A percentile compares a stretch with the other conserved stretches of the same genome.
Evolutionary conservation across 257 asterid species (phyloP).

Genomic region (Lithospermum erythrorhizon): DNA sequence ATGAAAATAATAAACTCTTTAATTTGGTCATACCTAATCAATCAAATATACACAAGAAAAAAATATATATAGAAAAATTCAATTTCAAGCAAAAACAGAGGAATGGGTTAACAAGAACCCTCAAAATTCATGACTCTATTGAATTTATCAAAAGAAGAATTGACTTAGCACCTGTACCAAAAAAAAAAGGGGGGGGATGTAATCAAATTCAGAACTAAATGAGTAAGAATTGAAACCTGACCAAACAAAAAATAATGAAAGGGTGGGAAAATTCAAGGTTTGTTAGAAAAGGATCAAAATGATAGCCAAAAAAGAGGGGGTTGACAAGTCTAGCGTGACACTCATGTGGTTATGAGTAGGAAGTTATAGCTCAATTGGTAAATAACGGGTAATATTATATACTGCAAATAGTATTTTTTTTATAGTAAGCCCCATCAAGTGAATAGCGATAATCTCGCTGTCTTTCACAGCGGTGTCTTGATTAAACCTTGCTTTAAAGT

Average conservation of each 20-base stretch:
- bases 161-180: conserved; percentile 38
- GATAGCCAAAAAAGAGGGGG: background rate
- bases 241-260: conserved; percentile 37
- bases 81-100: conserved; percentile 27
- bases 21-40: conserved; percentile 7
- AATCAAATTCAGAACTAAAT: conserved; percentile 17
- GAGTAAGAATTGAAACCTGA: conserved; percentile 44
- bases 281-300: background rate
- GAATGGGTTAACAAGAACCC: conserved; percentile 11
- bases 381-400: no score
- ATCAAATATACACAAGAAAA: conserved; percentile 5
- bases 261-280: conserved; percentile 8
- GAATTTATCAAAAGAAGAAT: conserved; percentile 41
- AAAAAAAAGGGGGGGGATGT: background rate
- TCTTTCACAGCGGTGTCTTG: no score
- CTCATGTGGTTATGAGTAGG: background rate
- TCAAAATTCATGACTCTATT: conserved; percentile 30
- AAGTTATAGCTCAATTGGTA: no score
- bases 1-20: background rate
- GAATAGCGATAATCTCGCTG: no score
- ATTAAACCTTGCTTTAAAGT: no score
- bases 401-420: no score
- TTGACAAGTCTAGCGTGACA: background rate
- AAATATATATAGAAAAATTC: conserved; percentile 12
- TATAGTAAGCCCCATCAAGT: no score